phyloP scores from a whole-genome alignment of 2,329 filamentous ascomycete genomes.

The Epicoccum sorghinum region DNA sequence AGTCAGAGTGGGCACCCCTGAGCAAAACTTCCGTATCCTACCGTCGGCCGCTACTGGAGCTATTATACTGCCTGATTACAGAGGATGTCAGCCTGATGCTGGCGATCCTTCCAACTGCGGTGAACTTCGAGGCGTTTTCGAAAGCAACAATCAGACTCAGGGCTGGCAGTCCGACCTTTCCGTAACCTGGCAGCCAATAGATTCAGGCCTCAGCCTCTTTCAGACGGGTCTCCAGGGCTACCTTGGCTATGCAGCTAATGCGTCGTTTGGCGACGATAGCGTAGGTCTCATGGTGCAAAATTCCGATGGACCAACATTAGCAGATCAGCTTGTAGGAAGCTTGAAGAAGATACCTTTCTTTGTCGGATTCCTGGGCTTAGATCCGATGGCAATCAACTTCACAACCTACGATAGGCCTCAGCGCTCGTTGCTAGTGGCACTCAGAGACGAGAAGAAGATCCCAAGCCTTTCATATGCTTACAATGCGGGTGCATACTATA shows the following conservation, averaged over 20 bases:
- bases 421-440: conserved; percentile 13
- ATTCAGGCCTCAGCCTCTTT: background rate
- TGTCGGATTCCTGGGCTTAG: conserved; percentile 46
- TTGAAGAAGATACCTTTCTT: conserved; percentile 21
- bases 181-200: background rate
- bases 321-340: conserved; percentile 18
- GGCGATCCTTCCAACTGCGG: background rate
- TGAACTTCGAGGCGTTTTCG: background rate
- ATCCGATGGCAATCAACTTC: conserved; percentile 56
- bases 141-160: background rate
- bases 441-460: conserved; percentile 10
- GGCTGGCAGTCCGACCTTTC: background rate
- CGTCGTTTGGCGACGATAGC: conserved; percentile 22
- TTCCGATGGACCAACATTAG: conserved; percentile 21
- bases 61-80: conserved; percentile 16
- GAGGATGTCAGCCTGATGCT: background rate
- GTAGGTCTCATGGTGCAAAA: conserved; percentile 37
- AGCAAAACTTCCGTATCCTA: conserved; percentile 38
- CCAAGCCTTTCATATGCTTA: conserved; percentile 4
- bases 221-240: background rate
- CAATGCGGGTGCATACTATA: conserved; percentile 2
- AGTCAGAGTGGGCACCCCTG: conserved; percentile 35
- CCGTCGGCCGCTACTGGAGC: conserved; percentile 24
- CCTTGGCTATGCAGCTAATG: background rate
- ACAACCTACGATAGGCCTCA: conserved; percentile 47